These are phyloP conservation scores for Heliosperma pusillum DNA, from an alignment of 148 eudicot species.

Conservation along the genomic window DNA sequence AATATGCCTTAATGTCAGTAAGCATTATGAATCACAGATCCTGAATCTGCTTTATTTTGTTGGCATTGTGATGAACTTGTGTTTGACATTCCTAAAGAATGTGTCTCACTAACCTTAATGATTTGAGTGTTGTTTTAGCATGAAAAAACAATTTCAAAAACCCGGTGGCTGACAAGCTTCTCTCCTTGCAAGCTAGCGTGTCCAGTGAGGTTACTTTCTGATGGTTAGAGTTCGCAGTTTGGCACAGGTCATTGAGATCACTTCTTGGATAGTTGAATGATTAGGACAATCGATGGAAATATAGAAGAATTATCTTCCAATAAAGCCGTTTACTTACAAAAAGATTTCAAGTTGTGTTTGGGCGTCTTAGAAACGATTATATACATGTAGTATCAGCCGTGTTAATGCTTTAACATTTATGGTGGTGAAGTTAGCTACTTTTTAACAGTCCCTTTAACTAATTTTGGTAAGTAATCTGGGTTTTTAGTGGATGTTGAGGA, in stretches of 20 bases:
- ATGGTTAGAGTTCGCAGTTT: not conserved
- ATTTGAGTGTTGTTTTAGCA: not conserved
- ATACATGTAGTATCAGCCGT: not conserved
- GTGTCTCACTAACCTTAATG: not conserved
- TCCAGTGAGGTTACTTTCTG: not conserved
- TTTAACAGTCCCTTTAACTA: not conserved
- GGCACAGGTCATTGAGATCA: not conserved
- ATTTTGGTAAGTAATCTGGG: not conserved
- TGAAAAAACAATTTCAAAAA: not conserved
- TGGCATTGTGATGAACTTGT: not conserved
- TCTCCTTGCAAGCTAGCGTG: not conserved
- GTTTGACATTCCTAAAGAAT: not conserved
- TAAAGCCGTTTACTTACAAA: not conserved
- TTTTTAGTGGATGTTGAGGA: slow-evolving; percentile 6
- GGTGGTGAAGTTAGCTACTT: not conserved
- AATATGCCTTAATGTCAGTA: not conserved
- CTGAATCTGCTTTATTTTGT: not conserved
- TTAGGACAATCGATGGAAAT: not conserved
- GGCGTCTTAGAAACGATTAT: not conserved
- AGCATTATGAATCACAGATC: not conserved
- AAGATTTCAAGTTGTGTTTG: not conserved
- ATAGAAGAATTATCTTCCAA: not conserved
- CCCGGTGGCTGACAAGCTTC: not conserved
- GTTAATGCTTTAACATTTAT: not conserved
- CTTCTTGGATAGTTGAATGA: not conserved